phyloP scores from a whole-genome alignment of 768 basidiomycete species.

The Lactarius akahatsu region DNA sequence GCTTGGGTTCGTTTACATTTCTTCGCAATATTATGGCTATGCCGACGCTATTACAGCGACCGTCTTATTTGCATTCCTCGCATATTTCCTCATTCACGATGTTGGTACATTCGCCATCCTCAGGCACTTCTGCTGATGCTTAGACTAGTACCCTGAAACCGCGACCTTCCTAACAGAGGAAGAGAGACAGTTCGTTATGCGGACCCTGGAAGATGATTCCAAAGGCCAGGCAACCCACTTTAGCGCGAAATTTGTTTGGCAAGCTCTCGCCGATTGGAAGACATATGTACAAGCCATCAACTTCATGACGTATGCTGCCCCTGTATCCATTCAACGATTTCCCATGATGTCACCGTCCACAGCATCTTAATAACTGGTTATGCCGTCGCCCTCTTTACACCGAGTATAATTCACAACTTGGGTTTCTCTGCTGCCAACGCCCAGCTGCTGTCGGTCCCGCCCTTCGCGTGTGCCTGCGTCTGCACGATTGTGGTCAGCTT shows the following conservation, averaged over 20 bases:
- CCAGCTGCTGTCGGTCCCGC: slow-evolving; percentile 42
- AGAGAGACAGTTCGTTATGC: slow-evolving; percentile 38
- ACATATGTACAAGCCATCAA: slow-evolving; percentile 39
- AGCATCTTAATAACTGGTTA: slow-evolving; percentile 50
- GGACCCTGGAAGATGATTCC: slow-evolving; percentile 34
- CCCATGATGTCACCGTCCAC: neutral
- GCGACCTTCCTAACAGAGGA: slow-evolving; percentile 42
- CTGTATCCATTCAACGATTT: neutral
- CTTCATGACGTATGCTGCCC: slow-evolving; percentile 35
- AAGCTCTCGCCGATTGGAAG: slow-evolving; percentile 36
- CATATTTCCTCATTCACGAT: slow-evolving; percentile 45
- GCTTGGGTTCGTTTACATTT: slow-evolving; percentile 34
- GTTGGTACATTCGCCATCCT: slow-evolving; percentile 30
- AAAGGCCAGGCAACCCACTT: slow-evolving; percentile 37
- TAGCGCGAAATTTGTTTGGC: slow-evolving; percentile 38
- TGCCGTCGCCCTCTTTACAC: slow-evolving; percentile 41
- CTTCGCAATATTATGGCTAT: neutral
- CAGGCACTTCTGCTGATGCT: neutral
- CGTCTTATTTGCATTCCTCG: slow-evolving; percentile 40
- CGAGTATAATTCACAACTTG: slow-evolving; percentile 38
- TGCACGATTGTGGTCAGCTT: slow-evolving; percentile 35
- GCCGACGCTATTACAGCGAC: slow-evolving; percentile 17
- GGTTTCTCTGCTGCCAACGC: slow-evolving; percentile 49
- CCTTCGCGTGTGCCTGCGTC: slow-evolving; percentile 37
- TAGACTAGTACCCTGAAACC: slow-evolving; percentile 42